Evolutionary conservation across 345 rosid genomes (phyloP), one percentile per base, ranked within the genome.

Genomic region (Salix dunnii): DNA sequence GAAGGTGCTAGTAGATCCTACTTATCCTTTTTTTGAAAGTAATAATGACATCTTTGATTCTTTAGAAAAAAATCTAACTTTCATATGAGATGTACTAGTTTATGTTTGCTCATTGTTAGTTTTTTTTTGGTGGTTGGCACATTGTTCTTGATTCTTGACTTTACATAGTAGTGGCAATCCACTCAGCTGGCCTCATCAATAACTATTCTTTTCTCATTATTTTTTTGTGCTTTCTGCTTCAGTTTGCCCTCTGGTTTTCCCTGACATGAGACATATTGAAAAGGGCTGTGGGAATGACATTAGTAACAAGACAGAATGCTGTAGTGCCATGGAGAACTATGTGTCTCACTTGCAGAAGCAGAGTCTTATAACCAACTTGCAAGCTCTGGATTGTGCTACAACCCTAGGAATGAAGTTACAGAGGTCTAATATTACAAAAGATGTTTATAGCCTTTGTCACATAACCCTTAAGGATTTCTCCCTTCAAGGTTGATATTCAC

Each of bases 401-500:
- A 86, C 86, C 10, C 82, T 93, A 2, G 97, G 96, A 14, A 71
- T 80, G 85, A 87, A 90, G 86, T 83, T 96, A 66, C 94, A 86
- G 80, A 88, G 84, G 72, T 82, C 86, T 11, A 93, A 90, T 78
- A 87, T 96, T 55, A 86, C 91, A 28, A 88, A 68, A 74, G 85
- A 96, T 75, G 76, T 96, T 80, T 96, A 91, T 77, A 85, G 79
- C 72, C 88, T 90, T 72, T 96, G 98, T 83, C 98, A 85, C 76
- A 85, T 96, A 74, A 96, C 89, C 81, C 97, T 96, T 78, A 90
- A 96, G 85, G 99, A 96, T 89, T 96, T 96, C 88, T 91, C 98
- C 21, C 91, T 96, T 79, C 99, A 96, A 91, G 98, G 99, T 96
- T 77, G 46, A 74, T 68, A 70, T 80, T 35, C 65, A n/a, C n/a